phyloP scores from a whole-genome alignment of 164 flowering plant genomes.

The Annona squamosa region DNA sequence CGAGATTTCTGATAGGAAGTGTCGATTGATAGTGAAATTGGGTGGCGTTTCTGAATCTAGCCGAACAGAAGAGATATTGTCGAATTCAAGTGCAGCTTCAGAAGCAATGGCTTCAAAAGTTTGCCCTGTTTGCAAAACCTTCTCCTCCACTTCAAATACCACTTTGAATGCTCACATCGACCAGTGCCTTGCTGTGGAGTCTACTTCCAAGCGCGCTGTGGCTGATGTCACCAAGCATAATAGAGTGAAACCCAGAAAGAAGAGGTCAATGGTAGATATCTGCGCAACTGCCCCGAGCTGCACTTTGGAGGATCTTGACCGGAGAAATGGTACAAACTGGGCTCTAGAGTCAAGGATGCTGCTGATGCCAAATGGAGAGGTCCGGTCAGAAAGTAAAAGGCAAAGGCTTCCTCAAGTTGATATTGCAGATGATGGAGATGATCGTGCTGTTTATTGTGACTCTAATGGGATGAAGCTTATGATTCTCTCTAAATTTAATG shows the following conservation, averaged over 20 bases:
- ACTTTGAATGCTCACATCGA: conserved; percentile 94
- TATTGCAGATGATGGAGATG: conserved; percentile 30
- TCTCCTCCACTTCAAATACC: conserved; percentile 78
- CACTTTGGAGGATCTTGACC: conserved; percentile 85
- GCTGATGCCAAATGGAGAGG: conserved; percentile 21
- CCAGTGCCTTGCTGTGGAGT: conserved; percentile 67
- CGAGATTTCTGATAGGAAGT: conserved; percentile 7
- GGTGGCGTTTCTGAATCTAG: conserved; percentile 25
- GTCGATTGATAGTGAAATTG: conserved; percentile 15
- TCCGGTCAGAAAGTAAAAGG: conserved; percentile 31
- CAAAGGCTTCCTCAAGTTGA: conserved; percentile 19
- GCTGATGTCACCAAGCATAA: conserved; percentile 33
- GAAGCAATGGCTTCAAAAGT: conserved; percentile 67
- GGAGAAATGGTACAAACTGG: conserved; percentile 80
- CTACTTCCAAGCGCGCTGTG: conserved; percentile 33
- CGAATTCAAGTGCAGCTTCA: conserved; percentile 20
- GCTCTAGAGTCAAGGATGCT: conserved; percentile 33
- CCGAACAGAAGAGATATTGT: conserved; percentile 38
- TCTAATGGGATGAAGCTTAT: conserved; percentile 72
- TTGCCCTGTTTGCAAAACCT: conserved; percentile 88
- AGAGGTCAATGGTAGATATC: conserved; percentile 66
- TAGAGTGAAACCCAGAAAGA: conserved; percentile 63
- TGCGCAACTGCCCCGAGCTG: conserved; percentile 55
- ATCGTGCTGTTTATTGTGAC: conserved; percentile 72
- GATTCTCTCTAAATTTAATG: conserved; percentile 56